phyloP scores from a whole-genome alignment of 2,329 filamentous ascomycete species.

The Talaromyces sp. region DNA sequence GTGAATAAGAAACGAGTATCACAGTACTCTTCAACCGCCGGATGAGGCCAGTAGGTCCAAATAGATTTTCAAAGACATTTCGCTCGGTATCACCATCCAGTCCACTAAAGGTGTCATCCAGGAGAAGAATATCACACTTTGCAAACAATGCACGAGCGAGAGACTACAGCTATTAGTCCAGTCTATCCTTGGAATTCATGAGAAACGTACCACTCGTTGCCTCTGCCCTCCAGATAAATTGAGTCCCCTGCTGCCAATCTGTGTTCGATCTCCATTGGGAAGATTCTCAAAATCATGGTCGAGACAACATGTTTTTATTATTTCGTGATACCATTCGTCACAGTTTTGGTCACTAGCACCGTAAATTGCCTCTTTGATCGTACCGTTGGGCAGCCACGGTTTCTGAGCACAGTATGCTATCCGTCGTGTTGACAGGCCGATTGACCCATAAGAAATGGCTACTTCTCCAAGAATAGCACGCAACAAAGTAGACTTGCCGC shows the following conservation, averaged over 20 bases:
- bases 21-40: not conserved
- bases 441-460: slow-evolving; percentile 27
- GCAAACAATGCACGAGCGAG: slow-evolving; percentile 47
- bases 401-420: slow-evolving; percentile 37
- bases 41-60: slow-evolving; percentile 6
- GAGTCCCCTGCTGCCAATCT: slow-evolving; percentile 48
- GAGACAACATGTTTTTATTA: slow-evolving; percentile 19
- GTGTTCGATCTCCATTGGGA: slow-evolving; percentile 37
- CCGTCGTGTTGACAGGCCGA: slow-evolving; percentile 24
- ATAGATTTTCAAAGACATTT: slow-evolving; percentile 5
- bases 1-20: slow-evolving; percentile 1
- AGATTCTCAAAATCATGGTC: slow-evolving; percentile 35
- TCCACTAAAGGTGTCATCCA: slow-evolving; percentile 12
- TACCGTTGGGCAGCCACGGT: slow-evolving; percentile 24
- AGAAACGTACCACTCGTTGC: slow-evolving; percentile 40
- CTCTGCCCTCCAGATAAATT: slow-evolving; percentile 50
- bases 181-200: not conserved
- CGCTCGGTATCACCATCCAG: slow-evolving; percentile 10
- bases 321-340: not conserved
- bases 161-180: not conserved
- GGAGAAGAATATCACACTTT: slow-evolving; percentile 13
- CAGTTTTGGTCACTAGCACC: slow-evolving; percentile 13
- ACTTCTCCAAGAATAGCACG: slow-evolving; percentile 43
- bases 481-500: slow-evolving; percentile 49
- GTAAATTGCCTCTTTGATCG: slow-evolving; percentile 26